Conservation (phyloP, 2,329 filamentous ascomycete genomes). For the Raffaelea deltoideospora region DNA sequence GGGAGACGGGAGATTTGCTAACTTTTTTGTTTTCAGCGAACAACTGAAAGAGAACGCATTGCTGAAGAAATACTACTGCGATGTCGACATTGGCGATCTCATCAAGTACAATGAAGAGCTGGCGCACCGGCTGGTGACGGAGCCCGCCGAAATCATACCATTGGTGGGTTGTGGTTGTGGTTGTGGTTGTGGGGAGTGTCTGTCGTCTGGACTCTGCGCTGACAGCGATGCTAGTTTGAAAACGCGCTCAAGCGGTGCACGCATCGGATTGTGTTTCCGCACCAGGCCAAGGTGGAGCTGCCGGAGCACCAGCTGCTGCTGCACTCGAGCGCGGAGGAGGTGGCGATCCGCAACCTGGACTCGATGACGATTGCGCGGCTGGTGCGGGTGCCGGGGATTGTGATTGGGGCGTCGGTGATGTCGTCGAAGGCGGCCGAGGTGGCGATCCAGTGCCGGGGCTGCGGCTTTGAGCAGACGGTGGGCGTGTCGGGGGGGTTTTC, state of each 20-base stretch:
- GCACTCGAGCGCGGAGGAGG: conserved; percentile 79
- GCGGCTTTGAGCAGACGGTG: conserved; percentile 55
- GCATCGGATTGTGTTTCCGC: conserved; percentile 80
- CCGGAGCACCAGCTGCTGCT: conserved; percentile 91
- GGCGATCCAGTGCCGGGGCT: conserved; percentile 77
- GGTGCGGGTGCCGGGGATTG: conserved; percentile 93
- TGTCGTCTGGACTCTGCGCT: too few species aligned
- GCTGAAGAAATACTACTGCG: conserved; percentile 87
- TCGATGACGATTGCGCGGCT: conserved; percentile 85
- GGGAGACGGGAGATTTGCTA: conserved; percentile 11
- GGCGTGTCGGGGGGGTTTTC: conserved; percentile 74
- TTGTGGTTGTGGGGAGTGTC: not conserved
- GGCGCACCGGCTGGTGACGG: conserved; percentile 74
- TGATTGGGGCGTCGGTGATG: conserved; percentile 92
- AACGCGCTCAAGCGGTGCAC: conserved; percentile 79
- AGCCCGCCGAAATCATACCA: conserved; percentile 85
- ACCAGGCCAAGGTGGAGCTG: conserved; percentile 49
- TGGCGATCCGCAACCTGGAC: conserved; percentile 86
- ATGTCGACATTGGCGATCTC: conserved; percentile 87
- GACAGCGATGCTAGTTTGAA: conserved; percentile 62
- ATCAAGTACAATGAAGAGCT: conserved; percentile 95
- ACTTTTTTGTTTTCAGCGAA: conserved; percentile 43
- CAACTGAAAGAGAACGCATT: conserved; percentile 91
- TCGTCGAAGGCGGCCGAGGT: conserved; percentile 88
- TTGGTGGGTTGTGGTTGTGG: conserved; percentile 41